phyloP scores from a whole-genome alignment of 2,329 filamentous ascomycete species.

The Colletotrichum karsti region DNA sequence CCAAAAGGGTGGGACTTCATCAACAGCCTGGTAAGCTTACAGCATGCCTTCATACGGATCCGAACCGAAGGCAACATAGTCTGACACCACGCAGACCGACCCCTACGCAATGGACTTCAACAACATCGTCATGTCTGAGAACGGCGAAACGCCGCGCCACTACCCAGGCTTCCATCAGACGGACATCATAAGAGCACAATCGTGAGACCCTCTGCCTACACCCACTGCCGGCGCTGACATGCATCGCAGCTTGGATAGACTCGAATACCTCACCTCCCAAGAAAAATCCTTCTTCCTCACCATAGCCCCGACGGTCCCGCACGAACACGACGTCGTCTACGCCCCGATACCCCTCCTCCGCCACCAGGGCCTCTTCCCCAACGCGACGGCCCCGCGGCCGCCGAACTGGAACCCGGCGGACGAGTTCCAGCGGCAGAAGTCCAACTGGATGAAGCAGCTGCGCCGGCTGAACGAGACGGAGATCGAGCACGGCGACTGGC shows the following conservation, averaged over 20 bases:
- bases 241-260: slow-evolving; percentile 22
- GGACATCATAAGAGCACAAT: neutral
- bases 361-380: slow-evolving; percentile 30
- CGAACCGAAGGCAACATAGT: too few relatives aligned
- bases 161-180: neutral
- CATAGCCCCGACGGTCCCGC: slow-evolving; percentile 25
- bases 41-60: too few relatives aligned
- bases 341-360: slow-evolving; percentile 10
- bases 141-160: neutral
- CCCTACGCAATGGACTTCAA: neutral
- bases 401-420: slow-evolving; percentile 36
- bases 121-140: neutral
- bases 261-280: slow-evolving; percentile 27
- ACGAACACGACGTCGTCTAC: neutral
- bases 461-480: slow-evolving; percentile 29
- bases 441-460: slow-evolving; percentile 30
- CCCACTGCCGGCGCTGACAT: neutral
- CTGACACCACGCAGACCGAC: neutral
- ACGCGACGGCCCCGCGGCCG: slow-evolving; percentile 28
- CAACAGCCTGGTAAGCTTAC: slow-evolving; percentile 31
- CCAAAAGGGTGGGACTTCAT: slow-evolving; percentile 38
- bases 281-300: slow-evolving; percentile 33
- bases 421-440: slow-evolving; percentile 28
- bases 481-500: slow-evolving; percentile 29
- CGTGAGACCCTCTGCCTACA: neutral